Base-by-base conservation (phyloP, 106 monocot genomes). In the Allium fistulosum region DNA sequence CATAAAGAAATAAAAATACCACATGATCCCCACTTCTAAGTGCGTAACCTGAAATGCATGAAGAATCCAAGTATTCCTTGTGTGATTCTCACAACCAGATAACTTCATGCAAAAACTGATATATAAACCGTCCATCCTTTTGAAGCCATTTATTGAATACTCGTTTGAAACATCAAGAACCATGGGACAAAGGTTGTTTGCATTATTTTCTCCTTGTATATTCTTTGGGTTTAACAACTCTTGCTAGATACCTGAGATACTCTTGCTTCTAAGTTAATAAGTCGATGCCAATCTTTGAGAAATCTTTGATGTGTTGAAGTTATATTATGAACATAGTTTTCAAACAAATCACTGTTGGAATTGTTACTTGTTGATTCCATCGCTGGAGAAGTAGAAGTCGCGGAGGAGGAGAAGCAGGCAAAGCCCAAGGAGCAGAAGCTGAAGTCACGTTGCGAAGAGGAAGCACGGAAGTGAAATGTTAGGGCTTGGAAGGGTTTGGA, bases 231-330 rank as follows among this genome's bases (percentile, higher is more conserved):
- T 68, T 27, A 76, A 65, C 62, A 83, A 59, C 62, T 77, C 81
- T 75, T 83, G 84, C 76, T 86, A 58, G 62, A 53, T 16, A 99
- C 92, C 86, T 79, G 78, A 63, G 90, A 81, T 62, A 71, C 65
- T 83, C 80, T 89, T 70, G 97, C 84, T 74, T 99, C 97, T 58
- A 99, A 77, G 59, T 99, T 92, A 70, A 99, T 85, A 50, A 99
- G 71, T 22, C 68, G 73, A 59, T 90, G 84, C 97, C 97, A 99
- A 68, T 90, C 86, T 52, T 75, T 87, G 28, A 99, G 80, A 61
- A 93, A 99, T 13, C 74, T 61, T 53, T 7, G 53, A 51, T 92
- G 87, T 61, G 73, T 46, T 49, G n/a, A 4, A 55, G 80, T 87
- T 75, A 99, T 69, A 78, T 93, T 88, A 62, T 79, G 75, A 58